phyloP scores from a whole-genome alignment of 179 eudicot genomes.

The Dionaea muscipula region DNA sequence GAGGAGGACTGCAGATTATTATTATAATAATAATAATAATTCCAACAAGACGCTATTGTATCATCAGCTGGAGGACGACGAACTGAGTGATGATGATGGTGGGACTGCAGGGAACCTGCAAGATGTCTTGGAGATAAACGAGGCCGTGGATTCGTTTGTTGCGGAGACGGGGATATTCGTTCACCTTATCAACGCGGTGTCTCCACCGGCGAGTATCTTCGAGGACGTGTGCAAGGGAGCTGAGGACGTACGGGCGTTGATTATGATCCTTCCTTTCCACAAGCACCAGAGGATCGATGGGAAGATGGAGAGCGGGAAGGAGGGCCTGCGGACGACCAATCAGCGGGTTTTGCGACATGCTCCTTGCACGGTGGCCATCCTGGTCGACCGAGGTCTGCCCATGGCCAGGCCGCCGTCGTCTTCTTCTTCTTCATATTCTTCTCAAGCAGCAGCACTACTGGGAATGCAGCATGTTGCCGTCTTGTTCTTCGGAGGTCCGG shows the following conservation, averaged over 20 bases:
- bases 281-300: conserved; percentile 84
- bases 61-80: conserved; percentile 73
- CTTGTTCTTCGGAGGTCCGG: conserved; percentile 63
- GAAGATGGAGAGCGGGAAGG: conserved; percentile 68
- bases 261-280: conserved; percentile 72
- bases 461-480: conserved; percentile 43
- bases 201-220: conserved; percentile 40
- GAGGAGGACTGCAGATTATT: too few relatives aligned
- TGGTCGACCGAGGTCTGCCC: conserved; percentile 81
- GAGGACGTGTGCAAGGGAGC: conserved; percentile 63
- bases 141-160: conserved; percentile 48
- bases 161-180: conserved; percentile 47
- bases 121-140: conserved; percentile 72
- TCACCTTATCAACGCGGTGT: conserved; percentile 51
- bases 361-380: conserved; percentile 62
- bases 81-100: conserved; percentile 83
- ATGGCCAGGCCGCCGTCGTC: too few relatives aligned
- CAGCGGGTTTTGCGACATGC: conserved; percentile 78
- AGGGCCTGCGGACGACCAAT: conserved; percentile 57
- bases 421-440: too few relatives aligned
- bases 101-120: too few relatives aligned
- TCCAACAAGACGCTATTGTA: conserved; percentile 41
- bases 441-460: conserved; percentile 18
- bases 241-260: conserved; percentile 58
- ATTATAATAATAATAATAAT: too few relatives aligned